Conservation (phyloP, 164 flowering plant species). For the Liriodendron chinense region DNA sequence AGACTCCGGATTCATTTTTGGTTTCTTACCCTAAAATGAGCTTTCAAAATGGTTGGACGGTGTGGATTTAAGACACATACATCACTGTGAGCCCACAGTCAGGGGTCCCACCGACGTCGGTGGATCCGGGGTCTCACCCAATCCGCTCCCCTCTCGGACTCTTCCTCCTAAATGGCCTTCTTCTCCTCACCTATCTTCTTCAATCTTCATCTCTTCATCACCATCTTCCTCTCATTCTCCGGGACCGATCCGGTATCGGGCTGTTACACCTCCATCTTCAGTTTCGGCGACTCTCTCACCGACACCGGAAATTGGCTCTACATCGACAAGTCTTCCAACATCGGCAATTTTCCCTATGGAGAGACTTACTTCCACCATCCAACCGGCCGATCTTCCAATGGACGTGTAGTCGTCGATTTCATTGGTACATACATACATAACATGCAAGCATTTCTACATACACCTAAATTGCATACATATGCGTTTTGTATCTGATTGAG, state of each 20-base stretch:
- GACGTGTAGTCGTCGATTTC: constrained; percentile 55
- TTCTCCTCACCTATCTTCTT: not conserved
- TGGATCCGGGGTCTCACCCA: no score
- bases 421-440: constrained; percentile 29
- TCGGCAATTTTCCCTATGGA: constrained; percentile 45
- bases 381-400: constrained; percentile 60
- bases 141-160: not conserved
- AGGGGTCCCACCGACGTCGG: no score
- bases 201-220: not conserved
- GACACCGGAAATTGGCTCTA: constrained; percentile 58
- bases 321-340: constrained; percentile 23
- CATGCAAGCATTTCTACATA: no score
- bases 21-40: no score
- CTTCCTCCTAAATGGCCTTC: not conserved
- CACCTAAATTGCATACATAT: not conserved
- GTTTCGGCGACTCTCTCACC: constrained; percentile 55
- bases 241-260: no score
- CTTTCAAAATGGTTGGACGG: no score
- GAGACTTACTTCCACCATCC: constrained; percentile 43
- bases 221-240: not conserved
- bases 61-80: no score
- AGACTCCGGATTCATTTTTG: no score
- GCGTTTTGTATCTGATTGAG: not conserved
- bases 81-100: no score
- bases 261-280: constrained; percentile 26